A percentile compares a stretch with the other conserved stretches of the same genome.
Conservation (phyloP, 2,329 filamentous ascomycete genomes). For the Fonsecaea pugnacius region DNA sequence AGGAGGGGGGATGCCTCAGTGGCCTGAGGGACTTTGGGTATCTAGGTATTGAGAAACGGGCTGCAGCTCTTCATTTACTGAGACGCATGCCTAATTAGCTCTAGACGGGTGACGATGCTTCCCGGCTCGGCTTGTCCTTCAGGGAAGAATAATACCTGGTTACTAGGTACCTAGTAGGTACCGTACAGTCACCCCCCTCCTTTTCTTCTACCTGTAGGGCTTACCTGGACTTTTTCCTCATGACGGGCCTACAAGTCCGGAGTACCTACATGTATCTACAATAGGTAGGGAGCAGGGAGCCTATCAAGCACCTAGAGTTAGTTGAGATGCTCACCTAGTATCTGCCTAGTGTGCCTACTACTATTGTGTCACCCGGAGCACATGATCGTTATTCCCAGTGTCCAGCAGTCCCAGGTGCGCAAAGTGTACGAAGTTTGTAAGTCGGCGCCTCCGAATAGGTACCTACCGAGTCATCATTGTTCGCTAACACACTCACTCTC, state of each 20-base stretch:
- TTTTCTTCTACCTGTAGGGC: not conserved
- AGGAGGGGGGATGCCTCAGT: not conserved
- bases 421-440: too few relatives aligned
- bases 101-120: not conserved
- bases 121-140: too few relatives aligned
- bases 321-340: not conserved
- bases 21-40: not conserved
- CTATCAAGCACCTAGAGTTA: not conserved
- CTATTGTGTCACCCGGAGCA: not conserved
- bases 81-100: not conserved
- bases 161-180: too few relatives aligned
- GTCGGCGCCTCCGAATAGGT: too few relatives aligned
- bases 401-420: not conserved
- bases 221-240: not conserved
- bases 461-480: too few relatives aligned
- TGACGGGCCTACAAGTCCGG: too few relatives aligned
- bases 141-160: too few relatives aligned
- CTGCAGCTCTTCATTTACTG: not conserved
- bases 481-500: not conserved
- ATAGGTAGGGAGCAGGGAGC: not conserved
- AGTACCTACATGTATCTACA: not conserved
- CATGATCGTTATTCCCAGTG: not conserved
- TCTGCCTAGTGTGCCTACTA: not conserved
- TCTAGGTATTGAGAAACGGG: not conserved
- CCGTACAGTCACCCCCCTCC: not conserved